phyloP scores from a whole-genome alignment of 2,329 filamentous ascomycete genomes.

The Chaetomium olivaceum region DNA sequence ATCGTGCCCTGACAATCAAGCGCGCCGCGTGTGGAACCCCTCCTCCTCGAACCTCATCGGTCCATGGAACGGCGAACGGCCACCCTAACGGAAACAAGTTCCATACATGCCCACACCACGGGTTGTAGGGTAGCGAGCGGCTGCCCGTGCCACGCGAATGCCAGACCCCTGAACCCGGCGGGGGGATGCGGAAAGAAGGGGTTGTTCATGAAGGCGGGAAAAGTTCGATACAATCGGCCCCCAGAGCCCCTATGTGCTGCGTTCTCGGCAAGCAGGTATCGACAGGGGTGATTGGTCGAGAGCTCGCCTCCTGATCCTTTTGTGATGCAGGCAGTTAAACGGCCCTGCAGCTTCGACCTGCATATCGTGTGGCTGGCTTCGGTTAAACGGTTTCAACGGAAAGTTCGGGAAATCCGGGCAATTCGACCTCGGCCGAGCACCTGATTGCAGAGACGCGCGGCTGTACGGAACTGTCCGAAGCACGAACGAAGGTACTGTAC shows the following conservation, averaged over 20 bases:
- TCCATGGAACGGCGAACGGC: neutral
- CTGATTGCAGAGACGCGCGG: neutral
- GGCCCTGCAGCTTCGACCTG: slow-evolving; percentile 10
- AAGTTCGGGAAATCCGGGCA: neutral
- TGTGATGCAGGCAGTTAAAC: slow-evolving; percentile 5
- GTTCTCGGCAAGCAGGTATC: slow-evolving; percentile 4
- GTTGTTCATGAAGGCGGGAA: neutral
- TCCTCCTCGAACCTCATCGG: neutral
- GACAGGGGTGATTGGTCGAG: slow-evolving; percentile 6
- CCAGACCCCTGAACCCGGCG: neutral
- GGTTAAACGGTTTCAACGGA: slow-evolving; percentile 10
- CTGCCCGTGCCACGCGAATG: slow-evolving; percentile 11
- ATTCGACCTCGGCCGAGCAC: neutral
- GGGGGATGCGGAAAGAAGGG: slow-evolving; percentile 2
- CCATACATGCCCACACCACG: neutral
- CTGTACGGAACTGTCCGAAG: neutral
- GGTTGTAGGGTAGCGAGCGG: neutral
- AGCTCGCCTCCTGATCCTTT: slow-evolving; percentile 6
- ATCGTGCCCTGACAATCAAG: slow-evolving; percentile 4
- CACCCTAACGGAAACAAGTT: slow-evolving; percentile 7
- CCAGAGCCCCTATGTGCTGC: slow-evolving; percentile 10
- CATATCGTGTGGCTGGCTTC: slow-evolving; percentile 10
- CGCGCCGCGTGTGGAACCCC: neutral
- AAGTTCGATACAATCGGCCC: neutral
- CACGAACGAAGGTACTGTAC: no score